Evolutionary conservation across 1,284 basidiomycete species (phyloP).

Genomic region (Microbotryum intermedium): DNA sequence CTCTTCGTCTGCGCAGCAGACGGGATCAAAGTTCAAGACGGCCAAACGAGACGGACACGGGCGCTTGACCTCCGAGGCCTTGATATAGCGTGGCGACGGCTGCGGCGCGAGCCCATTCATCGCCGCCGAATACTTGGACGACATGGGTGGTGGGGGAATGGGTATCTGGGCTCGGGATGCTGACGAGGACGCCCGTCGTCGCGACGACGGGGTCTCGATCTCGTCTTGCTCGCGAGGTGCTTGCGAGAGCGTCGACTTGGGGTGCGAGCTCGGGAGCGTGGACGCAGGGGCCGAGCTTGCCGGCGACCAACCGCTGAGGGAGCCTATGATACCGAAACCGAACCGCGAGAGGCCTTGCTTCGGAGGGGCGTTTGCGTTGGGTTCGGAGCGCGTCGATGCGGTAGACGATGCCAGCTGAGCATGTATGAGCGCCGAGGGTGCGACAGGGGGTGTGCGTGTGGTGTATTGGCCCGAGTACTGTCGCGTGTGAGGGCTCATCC

Average conservation of each 20-base stretch:
- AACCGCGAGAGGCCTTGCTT: slow-evolving; percentile 8
- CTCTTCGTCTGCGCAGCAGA: slow-evolving; percentile 19
- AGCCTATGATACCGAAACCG: slow-evolving; percentile 25
- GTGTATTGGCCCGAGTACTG: slow-evolving; percentile 24
- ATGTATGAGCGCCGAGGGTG: slow-evolving; percentile 18
- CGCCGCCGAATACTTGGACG: background rate
- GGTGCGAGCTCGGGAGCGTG: slow-evolving; percentile 46
- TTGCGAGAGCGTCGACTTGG: slow-evolving; percentile 4
- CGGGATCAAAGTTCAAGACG: slow-evolving; percentile 20
- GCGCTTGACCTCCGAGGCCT: slow-evolving; percentile 11
- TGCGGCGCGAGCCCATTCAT: background rate
- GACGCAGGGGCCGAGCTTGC: slow-evolving; percentile 1
- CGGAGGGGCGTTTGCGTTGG: slow-evolving; percentile 1
- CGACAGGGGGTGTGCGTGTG: slow-evolving; percentile 15
- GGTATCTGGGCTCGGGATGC: background rate
- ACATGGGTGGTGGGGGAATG: background rate
- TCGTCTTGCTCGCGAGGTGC: slow-evolving; percentile 7
- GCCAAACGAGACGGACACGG: slow-evolving; percentile 11
- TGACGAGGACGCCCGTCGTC: background rate
- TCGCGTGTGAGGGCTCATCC: slow-evolving; percentile 18
- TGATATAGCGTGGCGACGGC: slow-evolving; percentile 15
- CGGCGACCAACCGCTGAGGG: slow-evolving; percentile 23
- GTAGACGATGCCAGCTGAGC: slow-evolving; percentile 9
- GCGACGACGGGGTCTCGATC: slow-evolving; percentile 7
- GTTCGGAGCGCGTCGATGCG: background rate